These are phyloP conservation scores for Fusarium brachygibbosum DNA, from an alignment of 2,329 filamentous ascomycete genomes.

Conservation along the genomic window DNA sequence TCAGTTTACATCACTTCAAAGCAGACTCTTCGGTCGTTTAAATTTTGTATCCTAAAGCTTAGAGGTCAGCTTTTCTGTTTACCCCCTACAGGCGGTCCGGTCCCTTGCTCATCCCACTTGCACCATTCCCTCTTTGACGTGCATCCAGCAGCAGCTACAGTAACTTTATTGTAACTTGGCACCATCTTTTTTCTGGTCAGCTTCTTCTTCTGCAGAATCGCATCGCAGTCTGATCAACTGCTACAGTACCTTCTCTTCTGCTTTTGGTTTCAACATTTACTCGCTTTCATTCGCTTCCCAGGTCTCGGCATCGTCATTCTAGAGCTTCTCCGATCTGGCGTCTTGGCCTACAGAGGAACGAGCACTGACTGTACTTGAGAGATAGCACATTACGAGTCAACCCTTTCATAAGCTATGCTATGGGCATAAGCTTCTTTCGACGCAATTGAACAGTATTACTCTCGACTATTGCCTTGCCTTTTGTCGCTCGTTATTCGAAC, in stretches of 20 bases:
- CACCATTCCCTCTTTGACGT: constrained; percentile 35
- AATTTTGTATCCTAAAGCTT: no score
- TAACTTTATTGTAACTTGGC: constrained; percentile 24
- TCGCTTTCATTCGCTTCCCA: not conserved
- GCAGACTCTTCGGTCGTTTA: no score
- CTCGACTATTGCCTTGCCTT: constrained; percentile 6
- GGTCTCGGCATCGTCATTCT: constrained; percentile 26
- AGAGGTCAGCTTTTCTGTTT: no score
- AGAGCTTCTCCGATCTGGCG: constrained; percentile 21
- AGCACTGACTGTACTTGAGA: constrained; percentile 1
- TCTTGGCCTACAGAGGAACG: constrained; percentile 25
- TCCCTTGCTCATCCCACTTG: constrained; percentile 32
- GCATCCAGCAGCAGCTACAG: constrained; percentile 19
- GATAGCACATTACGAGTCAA: constrained; percentile 26
- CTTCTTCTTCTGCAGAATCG: not conserved
- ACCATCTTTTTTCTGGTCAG: constrained; percentile 20
- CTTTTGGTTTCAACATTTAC: not conserved
- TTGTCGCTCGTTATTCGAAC: constrained; percentile 39
- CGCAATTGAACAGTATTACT: constrained; percentile 9
- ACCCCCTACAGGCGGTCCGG: not conserved
- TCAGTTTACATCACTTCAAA: no score
- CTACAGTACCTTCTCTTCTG: not conserved
- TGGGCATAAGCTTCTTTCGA: constrained; percentile 26
- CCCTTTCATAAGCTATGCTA: constrained; percentile 45
- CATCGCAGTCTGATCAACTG: not conserved